Base-by-base conservation (phyloP, 2,329 filamentous ascomycete species). In the Microdochium paspali region DNA sequence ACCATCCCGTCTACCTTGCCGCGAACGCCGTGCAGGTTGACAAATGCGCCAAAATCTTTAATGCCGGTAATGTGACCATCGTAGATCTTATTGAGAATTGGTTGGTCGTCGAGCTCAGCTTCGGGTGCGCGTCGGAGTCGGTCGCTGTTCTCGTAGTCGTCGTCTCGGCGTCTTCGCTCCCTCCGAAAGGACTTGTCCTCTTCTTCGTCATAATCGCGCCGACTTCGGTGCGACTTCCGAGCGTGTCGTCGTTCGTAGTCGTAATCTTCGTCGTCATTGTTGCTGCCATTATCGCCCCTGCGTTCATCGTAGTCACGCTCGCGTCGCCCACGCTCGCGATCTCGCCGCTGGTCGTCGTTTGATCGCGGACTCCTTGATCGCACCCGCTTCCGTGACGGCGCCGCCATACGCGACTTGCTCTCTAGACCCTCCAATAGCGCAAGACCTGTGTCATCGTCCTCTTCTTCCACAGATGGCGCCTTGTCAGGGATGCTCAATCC, bases 21-120 rank as follows among this genome's bases (percentile, higher is more conserved):
- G 57, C 77, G 82, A 1, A 98, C 85, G 18, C 90, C 86, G 54
- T 84, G 79, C n/a, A 98, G 64, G 56, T 94, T 95, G 49, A 97
- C 90, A 65, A 98, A 98, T 1, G 84, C 90, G 10, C 93, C 93
- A 66, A 97, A 98, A 51, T 96, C 89, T 59, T 96, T 97, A 47
- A 98, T 75, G 0, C 90, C 90, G 0, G 89, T 96, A 13, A 97
- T 87, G 58, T 84, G 83, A 1, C 93, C 93, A 52, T 89, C 79
- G 59, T 98, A 98, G 2, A 96, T 70, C 62, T 98, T 98, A 72
- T 84, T 83, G 6, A 94, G 67, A 28, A 90, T 72, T 0, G 93
- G 90, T 39, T 78, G 67, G 46, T 95, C 86, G 64, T 98, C 93
- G 10, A 95, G 62, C 57, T 95, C 88, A 2, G 76, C 78, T 2